Evolutionary conservation across 148 eudicot genomes (phyloP).

Genomic region (Oxyria digyna): DNA sequence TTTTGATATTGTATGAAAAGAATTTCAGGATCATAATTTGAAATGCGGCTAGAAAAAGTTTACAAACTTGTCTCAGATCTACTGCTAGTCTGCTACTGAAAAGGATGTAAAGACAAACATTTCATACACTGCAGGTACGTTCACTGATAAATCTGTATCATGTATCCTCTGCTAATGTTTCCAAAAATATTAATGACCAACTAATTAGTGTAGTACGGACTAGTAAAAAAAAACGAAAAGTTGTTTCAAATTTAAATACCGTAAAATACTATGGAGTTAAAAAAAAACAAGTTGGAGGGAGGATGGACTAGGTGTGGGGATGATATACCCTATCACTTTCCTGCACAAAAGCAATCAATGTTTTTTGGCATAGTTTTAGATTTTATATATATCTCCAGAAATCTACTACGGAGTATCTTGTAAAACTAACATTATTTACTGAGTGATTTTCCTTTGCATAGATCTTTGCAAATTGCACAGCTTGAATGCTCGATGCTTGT

Average conservation of each 20-base stretch:
- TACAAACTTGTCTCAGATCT: constrained; percentile 1
- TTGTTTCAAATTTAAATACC: neutral
- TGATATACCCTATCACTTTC: constrained; percentile 13
- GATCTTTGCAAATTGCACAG: neutral
- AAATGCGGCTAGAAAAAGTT: neutral
- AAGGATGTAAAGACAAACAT: constrained; percentile 2
- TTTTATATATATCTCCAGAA: constrained; percentile 9
- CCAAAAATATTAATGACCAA: neutral
- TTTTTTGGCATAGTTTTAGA: constrained; percentile 16
- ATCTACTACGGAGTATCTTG: constrained; percentile 10
- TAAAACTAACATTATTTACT: neutral
- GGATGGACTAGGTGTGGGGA: constrained; percentile 12
- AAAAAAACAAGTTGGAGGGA: constrained; percentile 13
- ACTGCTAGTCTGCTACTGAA: neutral
- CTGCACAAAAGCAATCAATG: constrained; percentile 17
- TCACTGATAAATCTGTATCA: constrained; percentile 4
- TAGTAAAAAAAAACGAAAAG: neutral
- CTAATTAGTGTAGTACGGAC: neutral
- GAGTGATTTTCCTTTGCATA: neutral
- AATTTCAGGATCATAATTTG: neutral
- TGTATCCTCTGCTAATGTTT: neutral
- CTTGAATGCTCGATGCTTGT: too few relatives aligned
- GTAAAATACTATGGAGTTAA: neutral
- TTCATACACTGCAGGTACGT: neutral
- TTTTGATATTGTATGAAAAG: too few relatives aligned